Conservation (phyloP, 2,329 filamentous ascomycete genomes). For the Botrytis medusae region DNA sequence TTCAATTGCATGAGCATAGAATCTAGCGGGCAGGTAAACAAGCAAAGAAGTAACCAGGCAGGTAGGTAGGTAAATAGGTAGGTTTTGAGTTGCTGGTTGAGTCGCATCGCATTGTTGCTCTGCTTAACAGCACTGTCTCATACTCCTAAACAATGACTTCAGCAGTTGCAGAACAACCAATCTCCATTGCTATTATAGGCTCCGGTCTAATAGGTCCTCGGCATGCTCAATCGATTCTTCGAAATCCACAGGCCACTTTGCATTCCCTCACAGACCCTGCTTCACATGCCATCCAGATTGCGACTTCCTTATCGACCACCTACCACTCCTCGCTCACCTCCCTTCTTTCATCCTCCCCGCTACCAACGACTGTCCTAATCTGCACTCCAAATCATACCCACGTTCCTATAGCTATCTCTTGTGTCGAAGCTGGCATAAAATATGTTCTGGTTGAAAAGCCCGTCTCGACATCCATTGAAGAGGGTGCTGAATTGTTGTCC, state of each 20-base stretch:
- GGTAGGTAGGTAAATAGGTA: background rate
- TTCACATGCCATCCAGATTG: slow-evolving; percentile 4
- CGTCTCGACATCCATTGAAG: slow-evolving; percentile 47
- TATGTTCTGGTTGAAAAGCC: slow-evolving; percentile 60
- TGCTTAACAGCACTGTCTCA: background rate
- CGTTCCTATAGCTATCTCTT: slow-evolving; percentile 47
- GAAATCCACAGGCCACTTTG: background rate
- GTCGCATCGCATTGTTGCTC: background rate
- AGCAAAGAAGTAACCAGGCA: background rate
- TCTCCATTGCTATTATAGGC: slow-evolving; percentile 48
- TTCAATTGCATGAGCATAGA: background rate
- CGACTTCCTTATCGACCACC: background rate
- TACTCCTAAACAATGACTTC: background rate
- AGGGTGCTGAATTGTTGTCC: slow-evolving; percentile 40
- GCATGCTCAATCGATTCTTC: background rate
- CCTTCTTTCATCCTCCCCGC: slow-evolving; percentile 41
- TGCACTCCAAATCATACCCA: background rate
- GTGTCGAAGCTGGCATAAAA: slow-evolving; percentile 47
- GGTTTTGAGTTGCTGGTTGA: background rate
- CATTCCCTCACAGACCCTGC: background rate
- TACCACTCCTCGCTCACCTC: background rate
- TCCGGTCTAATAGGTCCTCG: slow-evolving; percentile 40
- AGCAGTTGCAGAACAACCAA: slow-evolving; percentile 6
- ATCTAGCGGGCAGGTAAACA: background rate
- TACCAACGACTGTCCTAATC: slow-evolving; percentile 53